A percentile compares a stretch with the other conserved stretches of the same genome.
Conservation (phyloP, 139 green algal genomes). For the Coccomyxa sp. region DNA sequence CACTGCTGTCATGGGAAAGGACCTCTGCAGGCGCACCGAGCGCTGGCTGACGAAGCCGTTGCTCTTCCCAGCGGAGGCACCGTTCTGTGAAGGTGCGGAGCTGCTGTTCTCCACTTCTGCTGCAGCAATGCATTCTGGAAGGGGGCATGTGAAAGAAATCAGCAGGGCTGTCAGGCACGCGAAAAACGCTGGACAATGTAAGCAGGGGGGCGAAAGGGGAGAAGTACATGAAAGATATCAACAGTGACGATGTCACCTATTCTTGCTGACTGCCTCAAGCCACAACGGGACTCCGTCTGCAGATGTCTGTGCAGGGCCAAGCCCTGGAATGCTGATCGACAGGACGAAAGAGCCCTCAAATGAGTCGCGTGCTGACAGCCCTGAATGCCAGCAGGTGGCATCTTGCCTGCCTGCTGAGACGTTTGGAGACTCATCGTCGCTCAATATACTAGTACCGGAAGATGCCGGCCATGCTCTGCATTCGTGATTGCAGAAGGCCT, state of each 20-base stretch:
- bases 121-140: neutral
- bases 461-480: too few species aligned
- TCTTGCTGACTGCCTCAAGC: neutral
- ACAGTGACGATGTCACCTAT: neutral
- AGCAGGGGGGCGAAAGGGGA: neutral
- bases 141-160: neutral
- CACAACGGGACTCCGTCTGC: neutral
- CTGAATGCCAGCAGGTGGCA: too few species aligned
- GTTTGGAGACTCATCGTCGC: too few species aligned
- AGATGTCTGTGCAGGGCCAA: neutral
- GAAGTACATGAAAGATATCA: neutral
- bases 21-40: slow-evolving; percentile 3
- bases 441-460: too few species aligned
- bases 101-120: neutral
- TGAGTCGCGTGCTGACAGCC: too few species aligned
- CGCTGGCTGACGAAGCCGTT: slow-evolving; percentile 1
- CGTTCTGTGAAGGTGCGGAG: too few species aligned
- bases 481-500: too few species aligned
- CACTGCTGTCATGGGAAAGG: slow-evolving; percentile 31
- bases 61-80: neutral
- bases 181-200: neutral
- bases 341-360: neutral
- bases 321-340: neutral
- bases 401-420: too few species aligned
- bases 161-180: neutral